Evolutionary conservation across 1,139 yeast genomes (phyloP).

Genomic region (Eremothecium gossypii): DNA sequence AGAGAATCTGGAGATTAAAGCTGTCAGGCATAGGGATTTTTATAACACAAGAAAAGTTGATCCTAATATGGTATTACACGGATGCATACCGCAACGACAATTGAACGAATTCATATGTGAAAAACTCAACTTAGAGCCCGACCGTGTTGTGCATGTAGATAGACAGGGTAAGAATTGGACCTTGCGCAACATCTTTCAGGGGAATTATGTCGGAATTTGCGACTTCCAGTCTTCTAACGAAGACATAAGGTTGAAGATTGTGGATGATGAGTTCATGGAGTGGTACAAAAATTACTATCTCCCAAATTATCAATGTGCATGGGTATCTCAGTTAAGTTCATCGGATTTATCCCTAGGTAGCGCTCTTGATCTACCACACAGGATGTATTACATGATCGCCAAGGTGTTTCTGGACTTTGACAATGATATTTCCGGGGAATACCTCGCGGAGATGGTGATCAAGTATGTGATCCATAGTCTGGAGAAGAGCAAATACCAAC

Average conservation of each 20-base stretch:
- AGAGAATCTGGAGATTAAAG: slow-evolving; percentile 34
- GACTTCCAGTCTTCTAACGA: slow-evolving; percentile 8
- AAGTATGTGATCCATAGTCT: slow-evolving; percentile 20
- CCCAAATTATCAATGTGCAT: slow-evolving; percentile 5
- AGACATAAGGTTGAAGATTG: slow-evolving; percentile 23
- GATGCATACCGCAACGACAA: slow-evolving; percentile 96
- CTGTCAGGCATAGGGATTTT: slow-evolving; percentile 88
- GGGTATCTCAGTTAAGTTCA: neutral
- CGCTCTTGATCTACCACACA: neutral
- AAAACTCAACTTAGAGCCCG: slow-evolving; percentile 42
- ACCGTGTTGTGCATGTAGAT: slow-evolving; percentile 18
- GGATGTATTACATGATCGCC: slow-evolving; percentile 11
- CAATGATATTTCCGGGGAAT: slow-evolving; percentile 25
- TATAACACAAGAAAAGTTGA: slow-evolving; percentile 96
- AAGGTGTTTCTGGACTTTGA: slow-evolving; percentile 25
- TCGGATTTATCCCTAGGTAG: slow-evolving; percentile 12
- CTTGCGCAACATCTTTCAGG: slow-evolving; percentile 16
- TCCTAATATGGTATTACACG: slow-evolving; percentile 93
- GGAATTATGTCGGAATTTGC: slow-evolving; percentile 10
- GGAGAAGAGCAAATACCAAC: slow-evolving; percentile 26
- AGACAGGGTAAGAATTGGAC: slow-evolving; percentile 12
- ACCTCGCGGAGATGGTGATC: slow-evolving; percentile 25
- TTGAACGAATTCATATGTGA: slow-evolving; percentile 86
- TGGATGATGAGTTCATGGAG: slow-evolving; percentile 21
- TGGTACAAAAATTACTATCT: slow-evolving; percentile 25